A percentile compares a stretch with the other conserved stretches of the same genome.
phyloP scores from a whole-genome alignment of 306 rosid genomes.

The Citrullus mucosospermus region DNA sequence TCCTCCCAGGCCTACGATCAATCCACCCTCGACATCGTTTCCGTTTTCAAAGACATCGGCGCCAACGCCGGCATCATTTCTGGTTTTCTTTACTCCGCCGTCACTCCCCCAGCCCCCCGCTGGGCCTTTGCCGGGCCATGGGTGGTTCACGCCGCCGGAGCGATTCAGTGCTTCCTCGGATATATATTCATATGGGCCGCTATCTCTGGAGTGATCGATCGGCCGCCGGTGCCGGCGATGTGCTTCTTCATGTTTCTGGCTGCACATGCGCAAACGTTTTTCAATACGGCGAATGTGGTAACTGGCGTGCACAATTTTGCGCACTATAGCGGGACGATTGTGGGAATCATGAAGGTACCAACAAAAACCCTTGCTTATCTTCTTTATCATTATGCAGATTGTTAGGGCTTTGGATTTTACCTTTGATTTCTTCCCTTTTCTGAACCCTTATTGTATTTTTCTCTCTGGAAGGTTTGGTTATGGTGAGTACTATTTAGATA shows the following conservation, averaged over 20 bases:
- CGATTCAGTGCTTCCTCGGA: slow-evolving; percentile 47
- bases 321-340: slow-evolving; percentile 58
- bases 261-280: slow-evolving; percentile 64
- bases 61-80: slow-evolving; percentile 72
- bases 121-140: slow-evolving; percentile 37
- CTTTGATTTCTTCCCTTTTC: background rate
- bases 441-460: background rate
- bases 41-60: slow-evolving; percentile 90
- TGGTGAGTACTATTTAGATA: background rate
- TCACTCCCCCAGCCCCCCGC: slow-evolving; percentile 9
- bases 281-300: slow-evolving; percentile 62
- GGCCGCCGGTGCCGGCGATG: slow-evolving; percentile 52
- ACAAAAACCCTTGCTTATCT: background rate
- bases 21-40: slow-evolving; percentile 82
- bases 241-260: slow-evolving; percentile 61
- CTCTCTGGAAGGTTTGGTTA: background rate
- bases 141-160: slow-evolving; percentile 51
- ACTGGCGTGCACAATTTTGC: slow-evolving; percentile 60
- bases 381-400: background rate
- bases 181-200: slow-evolving; percentile 66
- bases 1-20: slow-evolving; percentile 65
- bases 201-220: slow-evolving; percentile 42
- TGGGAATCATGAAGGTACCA: slow-evolving; percentile 72
- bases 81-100: slow-evolving; percentile 71
- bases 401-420: background rate